Base-by-base conservation (phyloP, 2,329 filamentous ascomycete genomes). In the Metarhizium brunneum region DNA sequence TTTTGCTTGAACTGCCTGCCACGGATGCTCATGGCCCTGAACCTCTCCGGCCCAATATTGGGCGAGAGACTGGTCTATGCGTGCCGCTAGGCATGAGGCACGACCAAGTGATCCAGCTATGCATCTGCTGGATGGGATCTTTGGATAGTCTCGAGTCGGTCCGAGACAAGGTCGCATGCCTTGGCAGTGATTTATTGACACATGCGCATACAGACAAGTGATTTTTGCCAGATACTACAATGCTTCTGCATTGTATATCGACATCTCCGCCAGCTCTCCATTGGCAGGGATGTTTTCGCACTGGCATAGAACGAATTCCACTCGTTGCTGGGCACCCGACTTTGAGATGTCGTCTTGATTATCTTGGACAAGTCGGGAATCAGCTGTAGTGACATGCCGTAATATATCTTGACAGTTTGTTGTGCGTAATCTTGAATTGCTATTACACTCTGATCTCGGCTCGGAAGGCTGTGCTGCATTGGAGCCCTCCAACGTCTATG, bases 241-340 rank as follows among this genome's bases (percentile, higher is more conserved):
- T 66, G 66, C 60, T 62, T 61, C 60, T 59, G 63, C 64, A 59
- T 57, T 62, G 67, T 68, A 65, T 65, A 78, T 79, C 76, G 76
- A 74, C 77, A 74, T 77, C 73, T 73, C 67, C 60, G 71, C 69
- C 71, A 72, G 59, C 63, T 67, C 65, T 63, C 68, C 64, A 70
- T 77, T 75, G 75, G 68, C 73, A 66, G 74, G 72, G 69, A 72
- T 76, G 76, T 80, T 77, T 79, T 79, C 76, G 74, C 76, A 69
- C 76, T 80, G 78, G 77, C 78, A 78, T 69, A 79, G 73, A 80
- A 67, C 36, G 65, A 74, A 66, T 60, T 60, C 57, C 65, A 67
- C 78, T 77, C 76, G 70, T 78, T 79, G 76, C 78, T 80, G 76
- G 76, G 77, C 77, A 76, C 77, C 76, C 73, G 73, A 69, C 66